A percentile compares a stretch with the other conserved stretches of the same genome.
Evolutionary conservation across 805 yeast species (phyloP).

Genomic region (Yamadazyma tumulicola): DNA sequence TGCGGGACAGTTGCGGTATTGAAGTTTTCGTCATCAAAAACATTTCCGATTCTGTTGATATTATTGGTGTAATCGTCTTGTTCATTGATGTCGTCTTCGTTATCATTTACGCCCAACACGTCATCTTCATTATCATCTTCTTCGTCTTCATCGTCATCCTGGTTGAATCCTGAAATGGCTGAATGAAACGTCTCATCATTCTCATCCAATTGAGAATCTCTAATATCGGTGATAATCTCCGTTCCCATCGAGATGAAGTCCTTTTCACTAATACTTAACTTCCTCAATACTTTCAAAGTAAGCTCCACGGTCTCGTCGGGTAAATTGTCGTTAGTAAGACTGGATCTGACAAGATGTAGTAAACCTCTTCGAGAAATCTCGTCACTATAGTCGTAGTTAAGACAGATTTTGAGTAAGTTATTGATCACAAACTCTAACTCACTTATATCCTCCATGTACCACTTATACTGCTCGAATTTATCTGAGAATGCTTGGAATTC

Average conservation of each 20-base stretch:
- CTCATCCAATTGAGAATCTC: constrained; percentile 58
- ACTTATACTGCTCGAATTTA: constrained; percentile 15
- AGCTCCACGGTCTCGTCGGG: constrained; percentile 51
- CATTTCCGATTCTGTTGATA: constrained; percentile 13
- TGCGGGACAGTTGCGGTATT: constrained; percentile 4
- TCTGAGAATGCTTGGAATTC: constrained; percentile 15
- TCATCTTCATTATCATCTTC: constrained; percentile 19
- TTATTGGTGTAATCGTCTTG: constrained; percentile 17
- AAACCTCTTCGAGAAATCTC: constrained; percentile 84
- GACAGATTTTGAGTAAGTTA: constrained; percentile 66
- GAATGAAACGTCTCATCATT: constrained; percentile 47
- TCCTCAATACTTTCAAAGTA: constrained; percentile 62
- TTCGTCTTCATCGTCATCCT: constrained; percentile 16
- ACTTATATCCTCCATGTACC: constrained; percentile 39
- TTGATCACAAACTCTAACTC: constrained; percentile 71
- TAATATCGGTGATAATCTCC: constrained; percentile 82
- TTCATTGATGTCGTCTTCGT: constrained; percentile 13
- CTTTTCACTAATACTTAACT: constrained; percentile 70
- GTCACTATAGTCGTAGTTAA: constrained; percentile 80
- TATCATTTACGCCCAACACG: constrained; percentile 11
- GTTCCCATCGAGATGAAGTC: constrained; percentile 81
- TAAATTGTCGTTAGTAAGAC: constrained; percentile 56
- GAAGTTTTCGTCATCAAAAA: constrained; percentile 13
- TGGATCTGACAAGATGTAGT: constrained; percentile 45
- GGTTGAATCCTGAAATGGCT: constrained; percentile 36